These are phyloP conservation scores for Nigrospora osmanthi DNA, from an alignment of 2,329 filamentous ascomycete species.

Conservation along the genomic window DNA sequence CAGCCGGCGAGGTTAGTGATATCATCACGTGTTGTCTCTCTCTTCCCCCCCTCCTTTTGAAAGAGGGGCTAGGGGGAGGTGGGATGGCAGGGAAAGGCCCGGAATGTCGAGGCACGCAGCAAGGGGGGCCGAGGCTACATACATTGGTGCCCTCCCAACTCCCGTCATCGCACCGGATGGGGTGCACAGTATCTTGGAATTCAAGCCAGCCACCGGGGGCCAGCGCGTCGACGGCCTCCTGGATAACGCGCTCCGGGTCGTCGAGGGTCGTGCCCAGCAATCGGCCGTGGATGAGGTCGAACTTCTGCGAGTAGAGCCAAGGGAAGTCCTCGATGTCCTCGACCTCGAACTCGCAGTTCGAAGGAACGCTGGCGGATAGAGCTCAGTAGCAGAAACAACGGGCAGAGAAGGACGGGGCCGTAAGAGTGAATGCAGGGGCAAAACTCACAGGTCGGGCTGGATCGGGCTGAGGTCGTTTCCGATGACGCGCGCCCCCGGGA, in stretches of 20 bases:
- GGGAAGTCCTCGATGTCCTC: conserved; percentile 6
- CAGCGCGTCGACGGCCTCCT: conserved; percentile 2
- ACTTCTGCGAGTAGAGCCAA: conserved; percentile 7
- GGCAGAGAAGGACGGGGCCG: too few relatives aligned
- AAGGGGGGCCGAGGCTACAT: neutral
- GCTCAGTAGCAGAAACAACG: too few relatives aligned
- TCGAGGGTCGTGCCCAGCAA: conserved; percentile 1
- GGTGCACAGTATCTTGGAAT: conserved; percentile 3
- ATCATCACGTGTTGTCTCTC: too few relatives aligned
- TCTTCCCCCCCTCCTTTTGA: too few relatives aligned
- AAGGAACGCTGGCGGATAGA: conserved; percentile 1
- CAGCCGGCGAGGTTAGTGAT: too few relatives aligned
- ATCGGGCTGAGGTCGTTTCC: conserved; percentile 7
- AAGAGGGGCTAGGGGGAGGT: too few relatives aligned
- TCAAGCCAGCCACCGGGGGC: conserved; percentile 5
- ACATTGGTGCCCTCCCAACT: conserved; percentile 5
- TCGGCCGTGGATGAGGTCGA: conserved; percentile 5
- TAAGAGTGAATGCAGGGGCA: too few relatives aligned
- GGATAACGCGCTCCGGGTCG: conserved; percentile 3
- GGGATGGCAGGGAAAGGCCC: too few relatives aligned
- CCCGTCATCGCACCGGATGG: conserved; percentile 4
- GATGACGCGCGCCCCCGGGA: conserved; percentile 3
- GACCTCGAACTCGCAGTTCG: conserved; percentile 6
- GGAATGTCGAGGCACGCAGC: too few relatives aligned
- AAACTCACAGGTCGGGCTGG: conserved; percentile 3